Evolutionary conservation across 306 rosid genomes (phyloP).

Genomic region (Vicia villosa): DNA sequence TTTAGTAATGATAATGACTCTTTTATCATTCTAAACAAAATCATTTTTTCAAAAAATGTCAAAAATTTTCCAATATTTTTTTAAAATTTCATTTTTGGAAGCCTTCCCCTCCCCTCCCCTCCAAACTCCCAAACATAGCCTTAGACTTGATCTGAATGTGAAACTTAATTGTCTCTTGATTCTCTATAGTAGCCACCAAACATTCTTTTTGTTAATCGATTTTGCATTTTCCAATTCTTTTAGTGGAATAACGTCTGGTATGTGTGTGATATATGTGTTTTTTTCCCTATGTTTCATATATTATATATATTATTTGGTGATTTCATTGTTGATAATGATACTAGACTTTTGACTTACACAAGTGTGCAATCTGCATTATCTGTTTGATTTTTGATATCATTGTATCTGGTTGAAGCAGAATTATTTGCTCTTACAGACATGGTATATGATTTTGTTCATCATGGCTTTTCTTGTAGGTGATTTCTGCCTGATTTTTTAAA

Average conservation of each 20-base stretch:
- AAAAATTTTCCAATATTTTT: no score
- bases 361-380: not conserved
- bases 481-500: not conserved
- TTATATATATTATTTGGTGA: not conserved
- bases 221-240: no score
- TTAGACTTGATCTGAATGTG: no score
- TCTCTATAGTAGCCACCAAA: not conserved
- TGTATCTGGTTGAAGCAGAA: conserved; percentile 15
- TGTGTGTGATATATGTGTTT: not conserved
- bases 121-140: no score
- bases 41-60: no score
- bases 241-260: not conserved
- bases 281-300: not conserved
- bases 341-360: conserved; percentile 1
- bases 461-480: not conserved
- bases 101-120: no score
- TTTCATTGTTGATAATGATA: conserved; percentile 8
- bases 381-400: not conserved
- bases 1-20: no score
- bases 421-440: not conserved
- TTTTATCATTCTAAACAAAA: no score
- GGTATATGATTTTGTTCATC: not conserved
- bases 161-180: not conserved
- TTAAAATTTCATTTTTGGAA: no score
- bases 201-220: not conserved